These are phyloP conservation scores for Simplicillium sp. DNA, from an alignment of 2,329 filamentous ascomycete genomes.

Conservation along the genomic window DNA sequence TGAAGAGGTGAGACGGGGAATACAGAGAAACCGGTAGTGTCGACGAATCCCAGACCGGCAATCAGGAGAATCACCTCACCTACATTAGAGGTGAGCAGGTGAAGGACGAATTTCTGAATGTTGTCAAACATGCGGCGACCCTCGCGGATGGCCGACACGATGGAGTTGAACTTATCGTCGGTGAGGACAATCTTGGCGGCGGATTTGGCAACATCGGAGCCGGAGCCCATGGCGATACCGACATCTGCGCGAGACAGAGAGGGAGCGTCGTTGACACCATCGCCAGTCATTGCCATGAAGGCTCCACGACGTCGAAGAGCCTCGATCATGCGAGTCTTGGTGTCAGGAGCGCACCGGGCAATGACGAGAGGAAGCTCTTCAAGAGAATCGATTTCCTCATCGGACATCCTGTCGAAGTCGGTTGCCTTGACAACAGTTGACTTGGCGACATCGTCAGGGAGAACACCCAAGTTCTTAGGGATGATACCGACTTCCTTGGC, in stretches of 20 bases:
- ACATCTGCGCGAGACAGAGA: slow-evolving; percentile 75
- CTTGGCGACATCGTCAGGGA: slow-evolving; percentile 54
- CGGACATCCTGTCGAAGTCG: slow-evolving; percentile 68
- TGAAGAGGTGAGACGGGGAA: slow-evolving; percentile 80
- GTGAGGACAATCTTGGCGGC: slow-evolving; percentile 75
- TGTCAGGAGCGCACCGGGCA: slow-evolving; percentile 74
- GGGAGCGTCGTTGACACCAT: slow-evolving; percentile 80
- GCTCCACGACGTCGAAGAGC: slow-evolving; percentile 67
- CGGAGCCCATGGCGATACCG: slow-evolving; percentile 84
- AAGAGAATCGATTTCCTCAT: slow-evolving; percentile 66
- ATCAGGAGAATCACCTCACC: slow-evolving; percentile 76
- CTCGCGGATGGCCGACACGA: slow-evolving; percentile 74
- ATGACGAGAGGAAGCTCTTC: slow-evolving; percentile 72
- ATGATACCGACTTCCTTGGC: slow-evolving; percentile 73
- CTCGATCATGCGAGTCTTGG: slow-evolving; percentile 87
- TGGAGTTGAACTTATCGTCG: slow-evolving; percentile 82
- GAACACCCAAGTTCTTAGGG: slow-evolving; percentile 48
- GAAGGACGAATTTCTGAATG: slow-evolving; percentile 79
- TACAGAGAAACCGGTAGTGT: slow-evolving; percentile 60
- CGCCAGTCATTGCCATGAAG: slow-evolving; percentile 82
- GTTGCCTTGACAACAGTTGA: slow-evolving; percentile 66
- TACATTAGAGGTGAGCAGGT: slow-evolving; percentile 72
- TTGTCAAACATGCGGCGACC: slow-evolving; percentile 82
- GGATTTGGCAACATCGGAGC: slow-evolving; percentile 78
- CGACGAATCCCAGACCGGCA: slow-evolving; percentile 74